Conservation (phyloP, 176 grass and related monocot species). For the Tillandsia leiboldiana region DNA sequence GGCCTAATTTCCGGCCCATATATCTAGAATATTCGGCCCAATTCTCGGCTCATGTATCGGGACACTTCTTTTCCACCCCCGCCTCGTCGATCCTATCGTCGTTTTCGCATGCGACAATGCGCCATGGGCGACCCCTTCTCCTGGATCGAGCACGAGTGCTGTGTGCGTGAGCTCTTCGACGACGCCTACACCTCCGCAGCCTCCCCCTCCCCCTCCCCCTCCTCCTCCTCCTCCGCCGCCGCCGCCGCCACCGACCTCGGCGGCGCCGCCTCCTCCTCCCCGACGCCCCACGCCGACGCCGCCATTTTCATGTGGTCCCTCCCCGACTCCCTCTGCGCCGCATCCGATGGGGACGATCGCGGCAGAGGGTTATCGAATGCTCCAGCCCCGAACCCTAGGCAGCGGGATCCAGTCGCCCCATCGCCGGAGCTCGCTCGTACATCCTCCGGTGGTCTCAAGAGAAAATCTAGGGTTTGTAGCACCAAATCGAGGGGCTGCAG, state of each 20-base stretch:
- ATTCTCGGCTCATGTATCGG: neutral
- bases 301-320: neutral
- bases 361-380: neutral
- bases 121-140: neutral
- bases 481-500: neutral
- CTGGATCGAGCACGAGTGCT: too few species aligned
- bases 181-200: neutral
- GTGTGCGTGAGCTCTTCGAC: neutral
- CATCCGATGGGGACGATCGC: neutral
- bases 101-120: neutral
- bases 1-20: too few species aligned
- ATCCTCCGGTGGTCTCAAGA: neutral
- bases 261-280: neutral
- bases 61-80: neutral
- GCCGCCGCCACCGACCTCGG: neutral
- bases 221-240: neutral
- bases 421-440: neutral
- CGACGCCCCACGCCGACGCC: neutral
- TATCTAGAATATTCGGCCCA: neutral
- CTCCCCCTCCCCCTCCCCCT: neutral
- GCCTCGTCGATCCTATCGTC: neutral
- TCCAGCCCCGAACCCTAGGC: neutral
- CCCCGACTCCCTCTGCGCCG: neutral
- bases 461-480: constrained; percentile 1
- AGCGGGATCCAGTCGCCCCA: neutral